These are phyloP conservation scores for Dendrobium nobile DNA, from an alignment of 106 monocot species.

Conservation along the genomic window DNA sequence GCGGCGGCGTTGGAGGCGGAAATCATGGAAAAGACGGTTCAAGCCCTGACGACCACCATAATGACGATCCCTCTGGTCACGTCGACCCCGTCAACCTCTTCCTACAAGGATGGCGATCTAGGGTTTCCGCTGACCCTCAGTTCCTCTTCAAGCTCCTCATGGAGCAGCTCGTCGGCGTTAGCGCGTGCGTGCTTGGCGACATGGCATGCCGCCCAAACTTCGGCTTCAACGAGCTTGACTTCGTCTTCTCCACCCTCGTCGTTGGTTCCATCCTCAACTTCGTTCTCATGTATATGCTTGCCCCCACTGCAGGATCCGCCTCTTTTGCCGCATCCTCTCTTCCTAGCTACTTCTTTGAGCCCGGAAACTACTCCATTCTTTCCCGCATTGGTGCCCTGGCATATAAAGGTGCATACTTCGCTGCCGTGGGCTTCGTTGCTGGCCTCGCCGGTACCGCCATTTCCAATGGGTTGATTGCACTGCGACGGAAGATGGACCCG, in stretches of 20 bases:
- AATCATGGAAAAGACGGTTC: not conserved
- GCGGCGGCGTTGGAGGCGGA: constrained; percentile 15
- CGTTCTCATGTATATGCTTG: constrained; percentile 77
- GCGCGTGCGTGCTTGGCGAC: constrained; percentile 63
- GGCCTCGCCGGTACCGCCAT: constrained; percentile 65
- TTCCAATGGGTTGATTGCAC: constrained; percentile 55
- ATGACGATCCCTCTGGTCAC: not conserved
- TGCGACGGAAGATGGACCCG: constrained; percentile 53
- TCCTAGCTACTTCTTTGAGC: constrained; percentile 67
- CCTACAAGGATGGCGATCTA: constrained; percentile 63
- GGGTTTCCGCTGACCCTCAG: constrained; percentile 72
- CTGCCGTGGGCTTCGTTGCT: constrained; percentile 59
- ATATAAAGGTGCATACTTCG: constrained; percentile 61
- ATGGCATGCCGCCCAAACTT: constrained; percentile 84
- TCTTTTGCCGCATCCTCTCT: constrained; percentile 21
- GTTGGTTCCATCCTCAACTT: constrained; percentile 90
- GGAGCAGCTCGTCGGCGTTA: constrained; percentile 77
- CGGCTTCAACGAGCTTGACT: constrained; percentile 85
- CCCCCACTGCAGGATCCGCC: constrained; percentile 33
- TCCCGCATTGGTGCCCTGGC: constrained; percentile 43
- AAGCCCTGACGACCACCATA: not conserved
- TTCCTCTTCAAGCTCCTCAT: constrained; percentile 89
- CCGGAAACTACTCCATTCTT: constrained; percentile 40
- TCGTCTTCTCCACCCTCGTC: constrained; percentile 81
- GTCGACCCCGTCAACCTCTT: constrained; percentile 36